Evolutionary conservation across 1,284 basidiomycete species (phyloP), one percentile per base, ranked within the genome.

Genomic region (Somion occarium): DNA sequence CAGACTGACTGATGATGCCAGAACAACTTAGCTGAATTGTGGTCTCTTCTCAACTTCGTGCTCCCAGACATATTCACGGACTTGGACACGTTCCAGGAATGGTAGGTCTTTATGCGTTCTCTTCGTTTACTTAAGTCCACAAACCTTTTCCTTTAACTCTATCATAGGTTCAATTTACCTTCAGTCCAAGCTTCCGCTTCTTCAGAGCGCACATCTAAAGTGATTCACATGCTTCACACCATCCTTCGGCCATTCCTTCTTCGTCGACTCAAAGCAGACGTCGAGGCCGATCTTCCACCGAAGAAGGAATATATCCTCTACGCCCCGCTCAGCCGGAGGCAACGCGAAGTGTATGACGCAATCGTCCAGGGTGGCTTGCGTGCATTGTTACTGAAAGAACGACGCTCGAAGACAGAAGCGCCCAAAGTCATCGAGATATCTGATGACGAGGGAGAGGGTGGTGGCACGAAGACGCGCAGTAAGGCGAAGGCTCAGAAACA

Each of bases 261-360:
- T 0, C 84, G 95, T 7, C 83, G 95, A 18, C 77, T 98, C 55
- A 98, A 98, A 68, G 83, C 75, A 19, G 96, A 99, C 56, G 95
- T 98, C 7, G 92, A 94, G 64, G 79, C 82, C 49, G 78, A 82
- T 48, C 74, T 98, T 7, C 88, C 87, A 0, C 88, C 88, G 1
- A 98, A 98, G 76, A 98, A 96, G 69, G 95, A 98, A 71, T 98
- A 98, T 59, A 82, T 97, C 3, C 76, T 98, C 0, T 97, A 96
- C 58, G 93, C 94, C 0, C 94, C 93, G 1, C 73, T 98, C 4
- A 96, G 86, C 42, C 73, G 82, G 43, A 75, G 78, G 42, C 95
- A 98, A 62, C 85, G 87, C 50, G 82, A 91, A 52, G 73, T 96
- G 13, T 98, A 97, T 63, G 85, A 95, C 53, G 82, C 82, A 5